Base-by-base conservation (phyloP, 352 stramenopile genomes). In the Phytopythium delawarense region DNA sequence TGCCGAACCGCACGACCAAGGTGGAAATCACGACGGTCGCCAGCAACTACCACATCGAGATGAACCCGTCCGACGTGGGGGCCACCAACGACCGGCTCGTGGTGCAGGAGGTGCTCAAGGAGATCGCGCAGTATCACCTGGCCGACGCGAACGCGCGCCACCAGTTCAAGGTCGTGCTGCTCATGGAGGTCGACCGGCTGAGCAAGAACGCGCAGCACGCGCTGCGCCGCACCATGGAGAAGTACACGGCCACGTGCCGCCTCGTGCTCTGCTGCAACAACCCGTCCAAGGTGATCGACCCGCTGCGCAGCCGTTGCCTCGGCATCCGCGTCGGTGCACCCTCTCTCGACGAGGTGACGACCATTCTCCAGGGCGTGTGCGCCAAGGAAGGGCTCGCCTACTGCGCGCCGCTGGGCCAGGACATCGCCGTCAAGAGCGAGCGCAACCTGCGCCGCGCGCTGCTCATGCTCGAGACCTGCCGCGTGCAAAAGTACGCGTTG, bases 61-160 rank as follows among this genome's bases (percentile, higher is more conserved):
- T 99, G 79, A 99, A 98, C 67, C 97, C 98, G 45, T 97, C 89
- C 49, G 98, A 99, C 71, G 97, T 92, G 28, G 97, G 97, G 25
- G 20, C 54, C 20, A 96, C 88, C 52, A 97, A 97, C 71, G 98
- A 99, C 80, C 89, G 96, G 11, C 97, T 97, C 53, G 94, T 99
- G 37, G 92, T 99, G 46, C 97, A 99, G 74, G 96, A 99, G 70
- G 94, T 99, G 57, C 98, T 99, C 66, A 99, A 99, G 76, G 97
- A 99, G 81, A 99, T 99, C 66, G 97, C 98, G 12, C 86, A 98
- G 71, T 96, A 92, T 69, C 82, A 92, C 28, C 60, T 92, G 40
- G 73, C 91, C 0, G 87, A 95, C 62, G 68, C 78, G n/a, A 88
- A 91, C 51, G 81, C 87, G 11, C 80, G 78, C 35, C 81, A 81